phyloP scores from a whole-genome alignment of 1,139 yeast genomes.

The Wickerhamomyces sp. region DNA sequence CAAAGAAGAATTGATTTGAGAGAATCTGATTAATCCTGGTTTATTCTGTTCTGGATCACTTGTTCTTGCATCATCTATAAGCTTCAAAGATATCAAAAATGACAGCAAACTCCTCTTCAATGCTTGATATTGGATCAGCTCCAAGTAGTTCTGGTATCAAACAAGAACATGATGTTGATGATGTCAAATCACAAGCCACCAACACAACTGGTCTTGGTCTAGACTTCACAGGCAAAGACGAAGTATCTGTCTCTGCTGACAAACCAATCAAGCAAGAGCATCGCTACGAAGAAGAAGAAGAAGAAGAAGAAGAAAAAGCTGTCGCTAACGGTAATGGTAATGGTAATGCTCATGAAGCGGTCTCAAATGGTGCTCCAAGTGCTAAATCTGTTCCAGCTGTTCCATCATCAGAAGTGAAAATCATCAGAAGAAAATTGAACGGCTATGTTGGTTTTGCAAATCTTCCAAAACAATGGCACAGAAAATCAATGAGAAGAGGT shows the following conservation, averaged over 20 bases:
- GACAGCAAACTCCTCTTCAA: slow-evolving; percentile 10
- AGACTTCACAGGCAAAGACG: slow-evolving; percentile 3
- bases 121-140: slow-evolving; percentile 18
- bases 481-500: slow-evolving; percentile 92
- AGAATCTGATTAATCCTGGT: no score
- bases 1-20: neutral
- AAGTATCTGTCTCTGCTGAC: neutral
- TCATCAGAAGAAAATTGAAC: slow-evolving; percentile 76
- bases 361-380: neutral
- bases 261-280: slow-evolving; percentile 4
- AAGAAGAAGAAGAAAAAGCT: neutral
- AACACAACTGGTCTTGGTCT: slow-evolving; percentile 8
- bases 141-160: slow-evolving; percentile 2
- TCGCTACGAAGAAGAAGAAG: no score
- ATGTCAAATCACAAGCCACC: slow-evolving; percentile 1
- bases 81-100: neutral
- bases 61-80: neutral
- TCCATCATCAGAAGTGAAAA: slow-evolving; percentile 33
- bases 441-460: slow-evolving; percentile 98
- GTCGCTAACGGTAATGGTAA: neutral
- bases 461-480: slow-evolving; percentile 98
- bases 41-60: no score
- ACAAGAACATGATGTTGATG: neutral
- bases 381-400: neutral
- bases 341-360: neutral